A percentile compares a stretch with the other conserved stretches of the same genome.
Conservation (phyloP, 1,284 basidiomycete species). For the Heimioporus punctisporus region DNA sequence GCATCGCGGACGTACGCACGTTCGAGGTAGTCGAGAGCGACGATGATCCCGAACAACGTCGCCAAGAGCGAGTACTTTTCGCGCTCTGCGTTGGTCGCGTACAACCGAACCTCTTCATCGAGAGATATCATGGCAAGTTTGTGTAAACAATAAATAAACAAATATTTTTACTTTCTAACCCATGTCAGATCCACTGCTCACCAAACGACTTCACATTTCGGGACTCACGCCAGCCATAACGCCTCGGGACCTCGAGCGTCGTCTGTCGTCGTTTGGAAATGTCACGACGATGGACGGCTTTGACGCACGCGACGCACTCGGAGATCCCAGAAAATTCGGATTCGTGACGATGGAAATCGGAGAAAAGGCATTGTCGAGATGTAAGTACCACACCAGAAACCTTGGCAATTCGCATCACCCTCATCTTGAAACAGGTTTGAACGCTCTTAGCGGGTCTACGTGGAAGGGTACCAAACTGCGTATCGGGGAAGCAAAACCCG, state of each 20-base stretch:
- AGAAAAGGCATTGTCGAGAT: conserved; percentile 57
- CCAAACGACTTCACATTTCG: conserved; percentile 72
- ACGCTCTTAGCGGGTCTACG: conserved; percentile 72
- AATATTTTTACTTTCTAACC: not conserved
- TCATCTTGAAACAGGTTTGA: conserved; percentile 55
- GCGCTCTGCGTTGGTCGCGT: conserved; percentile 87
- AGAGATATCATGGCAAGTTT: too few relatives aligned
- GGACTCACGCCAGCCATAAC: conserved; percentile 71
- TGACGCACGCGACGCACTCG: conserved; percentile 62
- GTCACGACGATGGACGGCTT: conserved; percentile 72
- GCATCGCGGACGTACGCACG: conserved; percentile 95
- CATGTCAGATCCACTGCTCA: conserved; percentile 33
- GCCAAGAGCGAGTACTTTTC: conserved; percentile 90
- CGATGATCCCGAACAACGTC: conserved; percentile 92
- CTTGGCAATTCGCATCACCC: too few relatives aligned
- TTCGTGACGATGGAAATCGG: conserved; percentile 76
- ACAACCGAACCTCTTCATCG: conserved; percentile 93
- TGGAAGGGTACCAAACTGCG: conserved; percentile 84
- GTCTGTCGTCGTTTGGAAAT: conserved; percentile 67
- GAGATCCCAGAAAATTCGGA: conserved; percentile 67
- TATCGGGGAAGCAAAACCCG: conserved; percentile 78
- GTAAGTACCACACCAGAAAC: conserved; percentile 47
- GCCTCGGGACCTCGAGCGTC: conserved; percentile 53
- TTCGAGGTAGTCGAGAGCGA: conserved; percentile 94
- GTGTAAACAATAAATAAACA: too few relatives aligned